A percentile compares a stretch with the other conserved stretches of the same genome.
phyloP scores from a whole-genome alignment of 208 protist genomes.

The Angomonas ambiguus region DNA sequence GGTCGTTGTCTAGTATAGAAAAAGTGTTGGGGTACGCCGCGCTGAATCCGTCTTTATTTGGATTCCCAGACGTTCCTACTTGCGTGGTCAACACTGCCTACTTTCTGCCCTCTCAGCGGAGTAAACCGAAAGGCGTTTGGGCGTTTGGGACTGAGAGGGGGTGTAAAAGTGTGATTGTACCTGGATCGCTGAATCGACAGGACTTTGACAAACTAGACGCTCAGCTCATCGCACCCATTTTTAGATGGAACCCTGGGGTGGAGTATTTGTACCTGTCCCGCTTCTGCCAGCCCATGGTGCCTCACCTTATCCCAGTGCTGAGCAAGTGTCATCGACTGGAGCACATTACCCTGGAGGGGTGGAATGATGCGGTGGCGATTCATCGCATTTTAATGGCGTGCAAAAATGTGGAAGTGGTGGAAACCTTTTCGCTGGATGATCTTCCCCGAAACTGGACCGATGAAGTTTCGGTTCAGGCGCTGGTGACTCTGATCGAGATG shows the following conservation, averaged over 20 bases:
- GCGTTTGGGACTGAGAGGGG: slow-evolving; percentile 84
- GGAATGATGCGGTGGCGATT: slow-evolving; percentile 83
- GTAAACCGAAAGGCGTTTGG: slow-evolving; percentile 57
- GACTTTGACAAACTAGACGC: slow-evolving; percentile 77
- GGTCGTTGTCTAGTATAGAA: slow-evolving; percentile 66
- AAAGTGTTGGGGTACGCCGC: slow-evolving; percentile 74
- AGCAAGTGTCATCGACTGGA: slow-evolving; percentile 55
- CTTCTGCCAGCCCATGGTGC: slow-evolving; percentile 77
- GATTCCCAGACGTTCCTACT: slow-evolving; percentile 75
- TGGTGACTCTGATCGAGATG: slow-evolving; percentile 87
- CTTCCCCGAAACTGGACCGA: slow-evolving; percentile 72
- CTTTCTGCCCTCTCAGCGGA: slow-evolving; percentile 78
- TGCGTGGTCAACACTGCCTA: slow-evolving; percentile 87
- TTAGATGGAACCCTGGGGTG: slow-evolving; percentile 84
- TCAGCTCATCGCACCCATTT: slow-evolving; percentile 74
- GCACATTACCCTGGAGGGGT: slow-evolving; percentile 76
- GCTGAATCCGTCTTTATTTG: slow-evolving; percentile 77
- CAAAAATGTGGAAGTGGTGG: slow-evolving; percentile 74
- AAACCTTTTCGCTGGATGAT: slow-evolving; percentile 76
- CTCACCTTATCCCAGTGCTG: slow-evolving; percentile 57
- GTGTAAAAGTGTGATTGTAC: slow-evolving; percentile 82
- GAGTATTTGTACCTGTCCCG: slow-evolving; percentile 85
- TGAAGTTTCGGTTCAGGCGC: slow-evolving; percentile 83
- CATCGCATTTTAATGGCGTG: slow-evolving; percentile 84
- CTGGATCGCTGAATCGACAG: slow-evolving; percentile 63